phyloP scores from a whole-genome alignment of 805 yeast genomes.

The Spencermartinsiella europaea region DNA sequence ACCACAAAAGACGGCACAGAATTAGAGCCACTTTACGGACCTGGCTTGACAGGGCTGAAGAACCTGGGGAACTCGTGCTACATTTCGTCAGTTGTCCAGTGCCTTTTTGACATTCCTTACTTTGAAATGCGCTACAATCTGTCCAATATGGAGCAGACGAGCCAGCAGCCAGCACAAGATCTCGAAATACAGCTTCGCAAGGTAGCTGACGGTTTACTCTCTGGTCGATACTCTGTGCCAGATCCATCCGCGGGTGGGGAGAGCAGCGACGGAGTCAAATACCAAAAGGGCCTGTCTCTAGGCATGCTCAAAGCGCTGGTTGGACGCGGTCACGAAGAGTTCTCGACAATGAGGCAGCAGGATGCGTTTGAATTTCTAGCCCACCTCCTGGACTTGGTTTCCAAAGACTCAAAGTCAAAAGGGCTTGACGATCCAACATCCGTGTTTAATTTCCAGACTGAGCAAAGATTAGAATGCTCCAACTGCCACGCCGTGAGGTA shows the following conservation, averaged over 20 bases:
- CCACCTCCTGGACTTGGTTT: slow-evolving; percentile 45
- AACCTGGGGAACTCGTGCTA: slow-evolving; percentile 95
- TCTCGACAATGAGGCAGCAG: slow-evolving; percentile 83
- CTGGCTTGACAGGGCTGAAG: slow-evolving; percentile 74
- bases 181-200: slow-evolving; percentile 73
- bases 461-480: slow-evolving; percentile 55
- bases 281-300: slow-evolving; percentile 76
- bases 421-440: slow-evolving; percentile 41
- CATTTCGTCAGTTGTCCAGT: slow-evolving; percentile 73
- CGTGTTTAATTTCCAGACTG: slow-evolving; percentile 58
- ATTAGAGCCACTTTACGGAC: slow-evolving; percentile 63
- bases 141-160: not conserved
- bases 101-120: slow-evolving; percentile 44
- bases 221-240: slow-evolving; percentile 69
- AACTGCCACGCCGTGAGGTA: slow-evolving; percentile 59
- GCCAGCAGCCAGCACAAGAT: slow-evolving; percentile 51
- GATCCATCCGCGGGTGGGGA: slow-evolving; percentile 24
- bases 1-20: slow-evolving; percentile 64
- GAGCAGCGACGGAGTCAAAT: slow-evolving; percentile 26
- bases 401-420: slow-evolving; percentile 13
- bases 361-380: slow-evolving; percentile 89
- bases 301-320: slow-evolving; percentile 67
- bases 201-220: slow-evolving; percentile 68
- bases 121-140: slow-evolving; percentile 28
- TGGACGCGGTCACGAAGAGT: slow-evolving; percentile 77